Conservation (phyloP, 2,329 filamentous ascomycete genomes). For the Colletotrichum sp. region DNA sequence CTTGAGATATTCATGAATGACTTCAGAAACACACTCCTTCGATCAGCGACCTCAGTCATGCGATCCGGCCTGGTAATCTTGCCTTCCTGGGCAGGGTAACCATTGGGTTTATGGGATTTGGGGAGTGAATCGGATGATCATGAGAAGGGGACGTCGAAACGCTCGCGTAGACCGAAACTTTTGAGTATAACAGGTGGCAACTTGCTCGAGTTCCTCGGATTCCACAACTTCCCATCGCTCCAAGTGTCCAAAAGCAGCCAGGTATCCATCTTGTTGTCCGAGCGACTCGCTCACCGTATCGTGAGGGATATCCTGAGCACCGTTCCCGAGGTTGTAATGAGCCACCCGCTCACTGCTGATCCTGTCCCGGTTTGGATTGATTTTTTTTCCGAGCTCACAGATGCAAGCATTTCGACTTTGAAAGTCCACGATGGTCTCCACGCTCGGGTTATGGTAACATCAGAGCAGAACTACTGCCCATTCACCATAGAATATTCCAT, state of each 20-base stretch:
- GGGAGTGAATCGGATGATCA: neutral
- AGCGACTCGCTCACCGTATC: neutral
- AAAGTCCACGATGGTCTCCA: neutral
- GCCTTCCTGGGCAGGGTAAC: fast-evolving
- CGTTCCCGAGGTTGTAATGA: neutral
- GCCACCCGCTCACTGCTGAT: neutral
- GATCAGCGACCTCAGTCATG: neutral
- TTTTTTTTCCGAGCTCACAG: neutral
- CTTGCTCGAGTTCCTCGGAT: neutral
- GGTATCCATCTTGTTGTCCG: neutral
- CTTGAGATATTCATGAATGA: neutral
- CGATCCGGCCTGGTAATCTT: neutral
- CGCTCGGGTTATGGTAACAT: fast-evolving
- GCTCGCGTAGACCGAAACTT: neutral
- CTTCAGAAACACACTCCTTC: neutral
- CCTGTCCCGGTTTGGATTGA: neutral
- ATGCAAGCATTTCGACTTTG: fast-evolving
- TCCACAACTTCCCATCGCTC: fast-evolving
- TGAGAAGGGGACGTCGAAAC: neutral
- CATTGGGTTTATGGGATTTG: fast-evolving
- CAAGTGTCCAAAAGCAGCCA: neutral
- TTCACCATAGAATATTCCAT: neutral
- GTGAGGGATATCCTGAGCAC: neutral
- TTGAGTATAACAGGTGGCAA: neutral
- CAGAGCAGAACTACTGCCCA: fast-evolving